Evolutionary conservation across 345 rosid species (phyloP), one percentile per base, ranked within the genome.

Genomic region (Acer negundo): DNA sequence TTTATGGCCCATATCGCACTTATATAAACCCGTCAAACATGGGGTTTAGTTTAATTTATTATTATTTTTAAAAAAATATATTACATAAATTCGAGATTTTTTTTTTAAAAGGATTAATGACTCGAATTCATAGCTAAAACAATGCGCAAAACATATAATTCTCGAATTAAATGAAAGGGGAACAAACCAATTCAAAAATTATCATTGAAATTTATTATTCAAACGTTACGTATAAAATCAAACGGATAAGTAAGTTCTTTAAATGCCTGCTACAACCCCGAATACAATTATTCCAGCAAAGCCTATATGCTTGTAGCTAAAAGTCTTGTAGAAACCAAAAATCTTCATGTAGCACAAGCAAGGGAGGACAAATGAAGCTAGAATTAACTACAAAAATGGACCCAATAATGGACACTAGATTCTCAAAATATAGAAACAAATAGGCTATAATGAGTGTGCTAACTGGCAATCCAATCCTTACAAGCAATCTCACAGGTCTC

Each of bases 281-380:
- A 79, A 59, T n/a, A 70, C 28, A 4, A 84, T 67, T 56, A 79
- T 63, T 16, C 49, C n/a, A 6, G 66, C 40, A 7, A 84, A 62
- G 1, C 16, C 24, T 16, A 73, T 67, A 15, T 62, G 51, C 49
- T 81, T 79, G 38, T 17, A 20, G 49, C 80, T 67, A 66, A 75
- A 19, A 5, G 64, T 77, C 44, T 77, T 40, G 68, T 77, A 51
- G 19, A 26, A 16, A 38, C 78, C 72, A 5, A 72, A 77, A 58
- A 82, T 84, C 82, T 79, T 84, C 83, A 79, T 49, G 81, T 82
- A 79, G 71, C 81, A 79, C 12, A 71, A 2, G 24, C 85, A 81
- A 8, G 85, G 85, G 24, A 84, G 77, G 16, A 79, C 15, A 16
- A 82, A 73, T 10, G 85, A 82, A 0, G 77, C 73, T 12, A 72